phyloP scores from a whole-genome alignment of 768 basidiomycete genomes.

The Termitomyces sp. region DNA sequence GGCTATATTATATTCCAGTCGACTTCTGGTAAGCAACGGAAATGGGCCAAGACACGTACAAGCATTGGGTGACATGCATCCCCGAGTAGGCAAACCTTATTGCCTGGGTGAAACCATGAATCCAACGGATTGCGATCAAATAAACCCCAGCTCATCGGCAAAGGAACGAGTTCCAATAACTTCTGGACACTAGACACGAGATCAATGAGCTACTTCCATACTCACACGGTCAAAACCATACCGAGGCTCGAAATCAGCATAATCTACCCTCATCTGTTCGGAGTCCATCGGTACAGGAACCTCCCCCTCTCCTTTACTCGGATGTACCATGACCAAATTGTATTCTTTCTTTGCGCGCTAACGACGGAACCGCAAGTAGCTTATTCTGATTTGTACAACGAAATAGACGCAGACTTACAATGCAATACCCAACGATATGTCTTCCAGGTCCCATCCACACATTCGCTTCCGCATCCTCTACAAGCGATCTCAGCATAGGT shows the following conservation, averaged over 20 bases:
- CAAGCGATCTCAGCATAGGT: constrained; percentile 42
- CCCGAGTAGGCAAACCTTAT: too few relatives aligned
- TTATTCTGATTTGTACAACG: too few relatives aligned
- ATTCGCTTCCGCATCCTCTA: constrained; percentile 47
- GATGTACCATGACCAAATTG: constrained; percentile 40
- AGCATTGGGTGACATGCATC: too few relatives aligned
- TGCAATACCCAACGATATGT: constrained; percentile 30
- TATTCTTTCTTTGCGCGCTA: constrained; percentile 34
- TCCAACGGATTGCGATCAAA: too few relatives aligned
- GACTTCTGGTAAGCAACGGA: too few relatives aligned
- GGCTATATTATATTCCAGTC: too few relatives aligned
- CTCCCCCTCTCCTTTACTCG: constrained; percentile 32
- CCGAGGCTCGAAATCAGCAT: constrained; percentile 44
- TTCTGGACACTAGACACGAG: constrained; percentile 31
- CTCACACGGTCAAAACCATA: too few relatives aligned
- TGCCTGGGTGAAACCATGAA: too few relatives aligned
- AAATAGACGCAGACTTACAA: constrained; percentile 18
- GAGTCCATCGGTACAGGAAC: constrained; percentile 36
- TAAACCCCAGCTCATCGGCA: too few relatives aligned
- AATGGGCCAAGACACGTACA: too few relatives aligned
- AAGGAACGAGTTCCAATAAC: constrained; percentile 19
- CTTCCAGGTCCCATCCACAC: constrained; percentile 53
- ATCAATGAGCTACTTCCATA: too few relatives aligned
- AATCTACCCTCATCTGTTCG: constrained; percentile 42
- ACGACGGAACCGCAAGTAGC: not conserved